Evolutionary conservation across 768 basidiomycete species (phyloP).

Genomic region (Symmetrospora coprosmae): DNA sequence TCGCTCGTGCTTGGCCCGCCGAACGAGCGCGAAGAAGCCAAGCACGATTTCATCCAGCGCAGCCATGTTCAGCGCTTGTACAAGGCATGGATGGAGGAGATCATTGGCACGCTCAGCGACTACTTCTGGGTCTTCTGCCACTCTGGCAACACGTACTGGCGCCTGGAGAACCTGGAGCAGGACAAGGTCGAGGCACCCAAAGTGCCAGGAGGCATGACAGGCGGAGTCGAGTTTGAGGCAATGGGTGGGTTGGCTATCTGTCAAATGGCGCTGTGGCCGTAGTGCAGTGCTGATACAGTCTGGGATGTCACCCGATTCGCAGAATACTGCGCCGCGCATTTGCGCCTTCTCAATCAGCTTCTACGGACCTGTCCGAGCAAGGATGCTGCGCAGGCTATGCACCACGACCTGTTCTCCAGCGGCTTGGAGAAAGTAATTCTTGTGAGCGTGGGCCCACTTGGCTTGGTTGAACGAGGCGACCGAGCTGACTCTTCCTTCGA

Average conservation of each 20-base stretch:
- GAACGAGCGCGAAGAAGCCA: constrained; percentile 28
- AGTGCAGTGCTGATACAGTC: not conserved
- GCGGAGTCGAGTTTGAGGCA: constrained; percentile 94
- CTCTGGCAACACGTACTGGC: constrained; percentile 81
- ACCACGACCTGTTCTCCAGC: constrained; percentile 71
- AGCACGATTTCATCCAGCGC: constrained; percentile 39
- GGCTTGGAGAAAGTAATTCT: constrained; percentile 81
- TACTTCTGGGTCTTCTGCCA: constrained; percentile 72
- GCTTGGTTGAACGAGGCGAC: too few relatives aligned
- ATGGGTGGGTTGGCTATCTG: constrained; percentile 53
- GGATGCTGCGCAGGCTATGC: constrained; percentile 66
- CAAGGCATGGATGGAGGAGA: constrained; percentile 65
- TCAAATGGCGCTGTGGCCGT: not conserved
- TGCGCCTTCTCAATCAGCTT: constrained; percentile 71
- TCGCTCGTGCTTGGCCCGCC: constrained; percentile 29
- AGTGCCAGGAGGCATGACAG: constrained; percentile 95
- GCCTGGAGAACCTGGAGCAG: constrained; percentile 67
- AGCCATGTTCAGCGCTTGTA: constrained; percentile 47
- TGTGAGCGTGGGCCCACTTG: constrained; percentile 42
- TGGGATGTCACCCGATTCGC: constrained; percentile 39
- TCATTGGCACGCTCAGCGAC: constrained; percentile 80
- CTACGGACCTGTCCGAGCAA: constrained; percentile 53
- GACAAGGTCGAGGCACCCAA: constrained; percentile 70
- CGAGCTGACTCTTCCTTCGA: too few relatives aligned
- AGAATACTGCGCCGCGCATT: constrained; percentile 49